Base-by-base conservation (phyloP, 2,329 filamentous ascomycete species). In the Lachnellula hyalina region DNA sequence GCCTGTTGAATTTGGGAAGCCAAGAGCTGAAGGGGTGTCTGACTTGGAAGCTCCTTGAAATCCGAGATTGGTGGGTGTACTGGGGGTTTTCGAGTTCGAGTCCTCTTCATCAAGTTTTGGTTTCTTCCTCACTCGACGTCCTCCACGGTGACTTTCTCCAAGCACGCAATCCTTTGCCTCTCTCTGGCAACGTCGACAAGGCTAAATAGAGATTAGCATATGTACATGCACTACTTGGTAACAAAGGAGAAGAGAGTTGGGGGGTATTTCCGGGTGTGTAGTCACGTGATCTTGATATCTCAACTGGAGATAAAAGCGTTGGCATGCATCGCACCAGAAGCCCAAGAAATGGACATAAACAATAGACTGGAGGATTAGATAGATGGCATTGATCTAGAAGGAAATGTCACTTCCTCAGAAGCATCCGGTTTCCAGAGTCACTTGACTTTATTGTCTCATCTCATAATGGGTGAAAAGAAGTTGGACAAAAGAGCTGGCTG, bases 181-280 rank as follows among this genome's bases (percentile, higher is more conserved):
- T 57, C 67, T 59, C 42, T 69, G 66, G 35, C 67, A 69, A 59
- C 67, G 61, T 25, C 65, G 61, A 50, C 67, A 69, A n/a, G 67
- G 67, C 67, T 68, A 52, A 44, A 25, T 12, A 48, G n/a, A 50
- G 15, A 32, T 41, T 5, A 53, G 19, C 21, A 53, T 11, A 44
- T 48, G 44, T 2, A 36, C 11, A 41, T 11, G 5, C 8, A 32
- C 8, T 6, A 32, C 28, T 11, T 32, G 28, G 8, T 32, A 9
- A 9, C 28, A 9, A 11, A 32, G 8, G 25, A 28, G 28, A 32
- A 9, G 8, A 32, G 8, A 32, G 7, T 32, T 2, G 28, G 25
- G 28, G 8, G 8, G 8, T 11, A 11, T 32, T 32, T 32, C 8
- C 8, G 3, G 8, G 8, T 3, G 28, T 3, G 11, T 44, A 19